Evolutionary conservation across 2,329 filamentous ascomycete genomes (phyloP).

Genomic region (Chaetomiaceae sp.): DNA sequence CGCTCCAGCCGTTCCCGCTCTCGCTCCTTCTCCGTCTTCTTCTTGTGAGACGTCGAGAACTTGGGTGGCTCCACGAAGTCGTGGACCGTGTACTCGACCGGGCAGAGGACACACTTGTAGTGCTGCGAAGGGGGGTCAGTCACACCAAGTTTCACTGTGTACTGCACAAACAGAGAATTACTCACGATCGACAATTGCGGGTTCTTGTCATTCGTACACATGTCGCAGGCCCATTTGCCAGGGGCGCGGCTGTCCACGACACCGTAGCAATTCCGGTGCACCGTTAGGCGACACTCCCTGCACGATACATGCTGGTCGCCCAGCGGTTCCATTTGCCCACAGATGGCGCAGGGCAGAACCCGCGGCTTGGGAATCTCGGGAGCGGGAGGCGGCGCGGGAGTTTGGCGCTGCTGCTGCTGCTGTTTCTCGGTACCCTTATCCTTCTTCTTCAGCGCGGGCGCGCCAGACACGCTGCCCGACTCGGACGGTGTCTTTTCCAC

Average conservation of each 20-base stretch:
- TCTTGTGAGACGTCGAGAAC: conserved; percentile 63
- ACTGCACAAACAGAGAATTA: conserved; percentile 15
- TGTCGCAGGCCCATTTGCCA: conserved; percentile 90
- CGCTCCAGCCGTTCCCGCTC: conserved; percentile 83
- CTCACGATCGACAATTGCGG: conserved; percentile 85
- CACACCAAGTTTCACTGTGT: background rate
- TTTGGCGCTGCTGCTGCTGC: conserved; percentile 26
- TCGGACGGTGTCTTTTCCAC: conserved; percentile 42
- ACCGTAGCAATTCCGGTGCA: conserved; percentile 92
- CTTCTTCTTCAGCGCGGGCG: conserved; percentile 48
- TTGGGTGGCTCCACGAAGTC: conserved; percentile 82
- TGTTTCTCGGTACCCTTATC: conserved; percentile 51
- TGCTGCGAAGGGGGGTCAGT: conserved; percentile 42
- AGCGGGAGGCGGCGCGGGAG: conserved; percentile 50
- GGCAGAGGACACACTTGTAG: conserved; percentile 90
- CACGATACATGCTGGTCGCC: conserved; percentile 72
- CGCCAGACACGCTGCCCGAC: conserved; percentile 34
- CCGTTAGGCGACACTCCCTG: conserved; percentile 80
- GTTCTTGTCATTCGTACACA: conserved; percentile 89
- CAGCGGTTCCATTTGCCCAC: conserved; percentile 63
- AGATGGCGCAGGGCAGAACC: conserved; percentile 78
- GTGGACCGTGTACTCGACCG: conserved; percentile 71
- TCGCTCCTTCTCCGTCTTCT: conserved; percentile 78
- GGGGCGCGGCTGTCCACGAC: conserved; percentile 62
- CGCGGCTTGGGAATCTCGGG: conserved; percentile 76